phyloP scores from a whole-genome alignment of 208 protist species.

The Trypanosoma conorhini region DNA sequence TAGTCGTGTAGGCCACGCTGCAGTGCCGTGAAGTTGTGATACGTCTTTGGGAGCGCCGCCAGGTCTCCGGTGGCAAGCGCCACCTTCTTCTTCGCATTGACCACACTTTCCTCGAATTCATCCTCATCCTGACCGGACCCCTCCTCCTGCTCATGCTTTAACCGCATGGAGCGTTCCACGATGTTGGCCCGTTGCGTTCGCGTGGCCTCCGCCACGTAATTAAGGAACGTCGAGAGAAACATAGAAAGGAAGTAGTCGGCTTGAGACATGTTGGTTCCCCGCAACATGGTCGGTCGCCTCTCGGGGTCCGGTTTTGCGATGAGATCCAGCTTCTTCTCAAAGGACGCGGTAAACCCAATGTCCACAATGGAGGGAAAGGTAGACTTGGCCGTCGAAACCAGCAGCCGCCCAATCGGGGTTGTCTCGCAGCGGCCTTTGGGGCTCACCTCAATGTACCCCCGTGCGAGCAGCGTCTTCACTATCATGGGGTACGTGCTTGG shows the following conservation, averaged over 20 bases:
- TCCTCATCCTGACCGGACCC: conserved; percentile 25
- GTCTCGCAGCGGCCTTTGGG: conserved; percentile 76
- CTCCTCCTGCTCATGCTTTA: conserved; percentile 47
- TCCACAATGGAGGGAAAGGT: conserved; percentile 91
- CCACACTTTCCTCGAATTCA: conserved; percentile 41
- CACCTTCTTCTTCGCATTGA: conserved; percentile 42
- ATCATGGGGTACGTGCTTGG: conserved; percentile 93
- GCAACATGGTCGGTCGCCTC: conserved; percentile 9
- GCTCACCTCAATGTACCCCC: conserved; percentile 85
- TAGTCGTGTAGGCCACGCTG: conserved; percentile 85
- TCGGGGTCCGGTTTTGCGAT: conserved; percentile 72
- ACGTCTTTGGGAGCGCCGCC: conserved; percentile 40
- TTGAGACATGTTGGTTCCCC: conserved; percentile 36
- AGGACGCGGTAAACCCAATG: conserved; percentile 86
- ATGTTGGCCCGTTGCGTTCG: conserved; percentile 62
- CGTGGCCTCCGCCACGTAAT: conserved; percentile 88
- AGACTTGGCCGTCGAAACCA: conserved; percentile 68
- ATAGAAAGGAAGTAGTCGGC: conserved; percentile 86
- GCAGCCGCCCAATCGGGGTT: conserved; percentile 69
- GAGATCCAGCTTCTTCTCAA: conserved; percentile 88
- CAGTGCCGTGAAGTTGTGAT: conserved; percentile 82
- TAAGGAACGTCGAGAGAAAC: conserved; percentile 82
- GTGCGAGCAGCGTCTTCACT: conserved; percentile 83
- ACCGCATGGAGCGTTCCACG: conserved; percentile 58
- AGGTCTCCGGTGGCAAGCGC: conserved; percentile 61